Evolutionary conservation across 1,139 yeast genomes (phyloP), one percentile per base, ranked within the genome.

Genomic region (Blastobotrys serpentis): DNA sequence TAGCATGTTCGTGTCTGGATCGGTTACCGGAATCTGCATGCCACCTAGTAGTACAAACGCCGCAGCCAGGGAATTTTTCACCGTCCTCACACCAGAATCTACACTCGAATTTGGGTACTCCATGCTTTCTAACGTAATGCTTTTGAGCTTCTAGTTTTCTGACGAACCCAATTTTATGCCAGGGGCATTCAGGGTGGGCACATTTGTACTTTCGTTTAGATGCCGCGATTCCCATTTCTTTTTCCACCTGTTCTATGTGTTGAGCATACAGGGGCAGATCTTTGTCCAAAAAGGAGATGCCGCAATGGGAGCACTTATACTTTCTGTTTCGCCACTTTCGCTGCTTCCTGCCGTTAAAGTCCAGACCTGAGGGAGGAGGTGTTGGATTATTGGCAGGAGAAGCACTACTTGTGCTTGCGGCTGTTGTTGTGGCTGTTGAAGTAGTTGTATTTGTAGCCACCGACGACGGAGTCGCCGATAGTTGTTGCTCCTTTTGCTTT

Each of bases 21-120:
- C 64, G 51, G 49, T 61, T 61, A 2, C 65, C 65, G 5, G 62
- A 54, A 42, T 62, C 65, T 8, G 64, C 63, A 44, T 62, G 65
- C 65, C 65, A 62, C 48, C 59, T 53, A 3, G 65, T 61, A 5
- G 63, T 56, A 48, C 65, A 62, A 7, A 55, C 56, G 10, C 58
- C 53, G 32, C 60, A 49, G 8, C 65, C 65, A 2, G 60, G 55
- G 44, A 54, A 59, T 44, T 56, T 57, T 26, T 62, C 65, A 11
- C 49, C 49, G 16, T 52, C 52, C n/a, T 55, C 59, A 13, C 56
- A 52, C 65, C 65, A 62, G 52, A 54, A 62, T 14, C 65, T 51
- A 47, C 65, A 62, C 38, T 60, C 63, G 47, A 60, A 60, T 34
- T 53, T 49, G 14, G 64, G 65, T 11, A 55, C 52, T 13, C 65